These are phyloP conservation scores for Globisporangium camurandrum DNA, from an alignment of 352 stramenopile species.

Conservation along the genomic window DNA sequence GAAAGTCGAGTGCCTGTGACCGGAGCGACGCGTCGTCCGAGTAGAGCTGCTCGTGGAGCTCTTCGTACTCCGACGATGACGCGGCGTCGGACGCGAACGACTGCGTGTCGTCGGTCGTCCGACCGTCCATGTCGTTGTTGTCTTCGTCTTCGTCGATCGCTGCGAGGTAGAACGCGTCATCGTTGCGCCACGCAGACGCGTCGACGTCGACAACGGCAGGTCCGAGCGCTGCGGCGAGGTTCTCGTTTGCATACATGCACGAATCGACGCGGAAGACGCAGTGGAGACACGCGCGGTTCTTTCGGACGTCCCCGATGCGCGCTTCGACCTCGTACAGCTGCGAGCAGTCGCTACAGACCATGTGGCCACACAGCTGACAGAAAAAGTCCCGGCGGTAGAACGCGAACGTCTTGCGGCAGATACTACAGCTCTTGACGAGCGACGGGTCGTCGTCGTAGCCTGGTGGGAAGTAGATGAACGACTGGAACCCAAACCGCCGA, in stretches of 20 bases:
- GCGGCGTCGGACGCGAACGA: background rate
- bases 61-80: slow-evolving; percentile 12
- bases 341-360: slow-evolving; percentile 37
- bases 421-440: slow-evolving; percentile 24
- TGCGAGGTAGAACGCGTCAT: slow-evolving; percentile 10
- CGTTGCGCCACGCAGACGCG: slow-evolving; percentile 29
- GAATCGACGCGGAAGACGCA: slow-evolving; percentile 37
- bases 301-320: slow-evolving; percentile 26
- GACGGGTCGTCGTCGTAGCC: slow-evolving; percentile 16
- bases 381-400: slow-evolving; percentile 42
- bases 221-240: slow-evolving; percentile 31
- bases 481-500: slow-evolving; percentile 58
- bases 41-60: slow-evolving; percentile 28
- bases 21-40: slow-evolving; percentile 30
- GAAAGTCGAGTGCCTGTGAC: slow-evolving; percentile 34
- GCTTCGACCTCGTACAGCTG: slow-evolving; percentile 33
- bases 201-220: slow-evolving; percentile 32
- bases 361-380: slow-evolving; percentile 45
- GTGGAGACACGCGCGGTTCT: slow-evolving; percentile 34
- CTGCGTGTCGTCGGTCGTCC: slow-evolving; percentile 1
- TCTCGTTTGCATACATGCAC: slow-evolving; percentile 43
- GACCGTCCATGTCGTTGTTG: slow-evolving; percentile 7
- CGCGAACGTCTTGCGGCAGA: slow-evolving; percentile 41
- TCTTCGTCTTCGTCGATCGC: slow-evolving; percentile 17
- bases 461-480: slow-evolving; percentile 52